Conservation (phyloP, 2,329 filamentous ascomycete species). For the Cladophialophora yegresii region DNA sequence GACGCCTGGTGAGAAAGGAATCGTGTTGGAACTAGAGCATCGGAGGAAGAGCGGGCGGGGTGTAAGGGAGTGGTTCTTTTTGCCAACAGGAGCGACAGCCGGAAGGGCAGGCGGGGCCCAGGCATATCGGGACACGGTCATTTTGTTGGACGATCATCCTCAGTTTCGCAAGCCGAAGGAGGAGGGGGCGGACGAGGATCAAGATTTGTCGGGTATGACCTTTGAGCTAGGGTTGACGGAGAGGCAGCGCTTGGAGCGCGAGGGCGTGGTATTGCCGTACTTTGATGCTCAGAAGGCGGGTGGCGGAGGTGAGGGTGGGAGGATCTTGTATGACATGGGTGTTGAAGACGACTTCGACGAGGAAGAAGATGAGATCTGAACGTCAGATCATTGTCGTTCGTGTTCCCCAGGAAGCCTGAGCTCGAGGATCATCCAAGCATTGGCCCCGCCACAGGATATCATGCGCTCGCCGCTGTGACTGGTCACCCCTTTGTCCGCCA, state of each 20-base stretch:
- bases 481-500: neutral
- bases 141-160: conserved; percentile 74
- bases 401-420: neutral
- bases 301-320: conserved; percentile 78
- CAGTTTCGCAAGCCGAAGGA: conserved; percentile 59
- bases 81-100: conserved; percentile 43
- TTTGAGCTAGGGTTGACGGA: conserved; percentile 88
- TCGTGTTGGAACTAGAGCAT: conserved; percentile 84
- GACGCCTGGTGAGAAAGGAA: conserved; percentile 47
- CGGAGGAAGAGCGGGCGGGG: conserved; percentile 78
- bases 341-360: conserved; percentile 96
- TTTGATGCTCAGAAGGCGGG: conserved; percentile 89
- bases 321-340: conserved; percentile 96
- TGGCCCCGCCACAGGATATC: conserved; percentile 1
- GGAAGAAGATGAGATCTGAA: conserved; percentile 85
- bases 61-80: conserved; percentile 68
- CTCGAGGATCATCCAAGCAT: neutral
- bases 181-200: conserved; percentile 46
- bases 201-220: conserved; percentile 68
- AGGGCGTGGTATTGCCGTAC: conserved; percentile 89
- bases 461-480: neutral
- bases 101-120: conserved; percentile 44
- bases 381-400: neutral
- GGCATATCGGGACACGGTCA: conserved; percentile 53
- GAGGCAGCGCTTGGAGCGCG: conserved; percentile 81